Base-by-base conservation (phyloP, 108 stramenopile genomes). In the Pseudonitzschia delicatissima region DNA sequence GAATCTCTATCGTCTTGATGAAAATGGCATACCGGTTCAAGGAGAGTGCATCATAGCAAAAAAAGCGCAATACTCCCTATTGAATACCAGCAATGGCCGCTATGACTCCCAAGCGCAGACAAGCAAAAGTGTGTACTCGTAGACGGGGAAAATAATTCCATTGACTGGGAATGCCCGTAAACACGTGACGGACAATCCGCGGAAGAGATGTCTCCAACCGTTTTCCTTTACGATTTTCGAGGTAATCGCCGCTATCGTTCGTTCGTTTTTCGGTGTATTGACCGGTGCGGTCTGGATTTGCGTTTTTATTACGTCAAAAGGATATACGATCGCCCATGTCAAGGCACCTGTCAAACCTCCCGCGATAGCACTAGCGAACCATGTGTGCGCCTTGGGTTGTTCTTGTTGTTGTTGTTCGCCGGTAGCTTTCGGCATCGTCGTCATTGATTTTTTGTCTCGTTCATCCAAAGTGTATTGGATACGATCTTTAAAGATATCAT, bases 111-210 rank as follows among this genome's bases (percentile, higher is more conserved):
- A 55, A 7, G 12, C 8, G 53, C 53, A 55, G 3, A 55, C 53
- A 2, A 31, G 53, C 31, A 55, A 33, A 5, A 90, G 77, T 4
- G 80, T 81, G 63, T 79, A 85, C 44, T 96, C 96, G 67, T 95
- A 95, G 18, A 89, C 88, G 2, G 93, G 94, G 53, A 98, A 98
- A 28, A 96, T 86, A 13, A 87, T 86, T 17, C 84, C 95, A 78
- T 98, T 98, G 29, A 96, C 96, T 0, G 97, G 97, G 53, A 96
- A 93, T 5, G 97, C 96, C 52, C 97, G 82, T 7, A 89, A 58
- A 37, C 96, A 29, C 11, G 97, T 94, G 23, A 96, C 77, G 18
- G 85, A 80, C 26, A 95, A 64, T 25, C 97, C 97, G 15, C 96
- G 86, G 66, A 95, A 95, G 45, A 98, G 82, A 49, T 70, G 52